A percentile compares a stretch with the other conserved stretches of the same genome.
phyloP scores from a whole-genome alignment of 2,329 filamentous ascomycete genomes.

The Fusarium oxysporum region DNA sequence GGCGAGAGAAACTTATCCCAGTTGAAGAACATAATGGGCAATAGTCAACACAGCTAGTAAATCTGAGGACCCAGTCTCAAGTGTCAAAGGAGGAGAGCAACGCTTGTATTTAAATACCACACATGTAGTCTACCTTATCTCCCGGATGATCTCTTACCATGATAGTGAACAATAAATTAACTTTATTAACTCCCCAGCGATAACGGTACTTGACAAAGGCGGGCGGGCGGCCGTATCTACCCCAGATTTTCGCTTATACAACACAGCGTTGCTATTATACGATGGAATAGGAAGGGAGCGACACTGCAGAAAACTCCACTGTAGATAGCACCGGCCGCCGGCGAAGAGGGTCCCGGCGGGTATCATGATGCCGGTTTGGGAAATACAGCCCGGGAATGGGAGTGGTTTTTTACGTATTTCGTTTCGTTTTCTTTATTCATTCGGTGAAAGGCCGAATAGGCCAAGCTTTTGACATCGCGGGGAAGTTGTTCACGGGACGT shows the following conservation, averaged over 20 bases:
- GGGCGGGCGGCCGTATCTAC: constrained; percentile 15
- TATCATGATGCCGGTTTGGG: constrained; percentile 4
- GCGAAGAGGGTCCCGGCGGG: constrained; percentile 26
- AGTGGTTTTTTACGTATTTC: constrained; percentile 30
- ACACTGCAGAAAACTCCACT: constrained; percentile 15
- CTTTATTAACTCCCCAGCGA: constrained; percentile 10
- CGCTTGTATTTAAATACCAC: constrained; percentile 18
- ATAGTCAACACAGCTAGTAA: not conserved
- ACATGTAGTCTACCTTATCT: not conserved
- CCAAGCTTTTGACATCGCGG: not conserved
- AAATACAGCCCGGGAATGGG: not conserved
- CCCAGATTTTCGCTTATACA: constrained; percentile 22
- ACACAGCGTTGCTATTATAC: constrained; percentile 1
- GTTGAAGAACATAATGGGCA: constrained; percentile 29
- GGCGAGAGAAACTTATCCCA: constrained; percentile 37
- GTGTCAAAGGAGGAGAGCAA: not conserved
- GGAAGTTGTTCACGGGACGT: not conserved
- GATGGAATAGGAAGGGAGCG: not conserved
- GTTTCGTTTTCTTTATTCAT: constrained; percentile 28
- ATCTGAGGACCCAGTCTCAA: not conserved
- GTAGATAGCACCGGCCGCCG: constrained; percentile 30
- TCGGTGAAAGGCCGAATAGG: not conserved
- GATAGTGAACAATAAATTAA: constrained; percentile 20
- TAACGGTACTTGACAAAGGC: constrained; percentile 19
- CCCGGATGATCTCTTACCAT: constrained; percentile 1